These are phyloP conservation scores for Candida odintsovae DNA, from an alignment of 805 yeast genomes.

Conservation along the genomic window DNA sequence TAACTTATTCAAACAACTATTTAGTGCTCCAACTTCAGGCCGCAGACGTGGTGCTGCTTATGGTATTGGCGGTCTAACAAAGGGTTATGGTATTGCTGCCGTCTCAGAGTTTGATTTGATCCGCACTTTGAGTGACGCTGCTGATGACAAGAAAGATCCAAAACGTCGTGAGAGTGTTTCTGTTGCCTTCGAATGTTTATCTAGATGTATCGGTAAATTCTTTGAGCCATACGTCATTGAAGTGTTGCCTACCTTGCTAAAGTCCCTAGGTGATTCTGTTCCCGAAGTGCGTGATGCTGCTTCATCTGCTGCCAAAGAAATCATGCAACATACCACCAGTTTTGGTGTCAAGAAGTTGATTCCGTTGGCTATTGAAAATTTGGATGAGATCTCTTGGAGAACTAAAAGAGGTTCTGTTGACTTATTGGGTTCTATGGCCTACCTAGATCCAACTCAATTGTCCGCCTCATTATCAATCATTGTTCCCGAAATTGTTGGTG, in stretches of 20 bases:
- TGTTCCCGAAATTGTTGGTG: slow-evolving; percentile 95
- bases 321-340: slow-evolving; percentile 88
- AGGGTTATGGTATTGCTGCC: slow-evolving; percentile 82
- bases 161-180: slow-evolving; percentile 83
- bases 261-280: slow-evolving; percentile 77
- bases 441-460: slow-evolving; percentile 88
- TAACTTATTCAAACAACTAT: slow-evolving; percentile 51
- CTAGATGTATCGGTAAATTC: slow-evolving; percentile 63
- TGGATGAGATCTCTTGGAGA: slow-evolving; percentile 93
- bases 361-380: slow-evolving; percentile 80
- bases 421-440: slow-evolving; percentile 95
- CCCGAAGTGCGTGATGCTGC: slow-evolving; percentile 89
- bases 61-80: slow-evolving; percentile 90
- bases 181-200: slow-evolving; percentile 77
- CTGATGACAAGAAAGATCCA: slow-evolving; percentile 78
- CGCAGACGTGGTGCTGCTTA: slow-evolving; percentile 89
- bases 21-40: slow-evolving; percentile 39
- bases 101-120: slow-evolving; percentile 73
- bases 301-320: slow-evolving; percentile 74
- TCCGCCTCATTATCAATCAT: slow-evolving; percentile 84
- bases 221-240: slow-evolving; percentile 96
- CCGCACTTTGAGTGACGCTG: slow-evolving; percentile 69
- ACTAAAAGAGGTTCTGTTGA: slow-evolving; percentile 96
- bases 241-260: slow-evolving; percentile 73
- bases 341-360: slow-evolving; percentile 87